These are phyloP conservation scores for Xanthoconium purpureum DNA, from an alignment of 768 basidiomycete species.

Conservation along the genomic window DNA sequence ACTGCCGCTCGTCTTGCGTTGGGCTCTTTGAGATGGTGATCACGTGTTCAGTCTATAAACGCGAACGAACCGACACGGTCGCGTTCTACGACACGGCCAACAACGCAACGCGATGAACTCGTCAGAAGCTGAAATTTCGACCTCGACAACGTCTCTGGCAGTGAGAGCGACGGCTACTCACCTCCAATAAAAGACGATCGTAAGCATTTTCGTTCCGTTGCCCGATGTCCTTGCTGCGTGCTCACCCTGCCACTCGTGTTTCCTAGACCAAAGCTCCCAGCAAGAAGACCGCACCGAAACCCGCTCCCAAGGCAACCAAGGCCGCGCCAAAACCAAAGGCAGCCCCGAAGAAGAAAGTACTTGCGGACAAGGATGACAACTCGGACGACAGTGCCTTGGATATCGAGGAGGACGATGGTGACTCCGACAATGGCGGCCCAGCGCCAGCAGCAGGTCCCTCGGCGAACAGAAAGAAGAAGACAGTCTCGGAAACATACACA, in stretches of 20 bases:
- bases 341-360: conserved; percentile 64
- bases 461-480: conserved; percentile 67
- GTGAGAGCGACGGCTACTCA: conserved; percentile 66
- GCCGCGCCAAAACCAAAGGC: conserved; percentile 49
- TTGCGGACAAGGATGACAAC: conserved; percentile 65
- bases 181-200: conserved; percentile 59
- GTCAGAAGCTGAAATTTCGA: conserved; percentile 67
- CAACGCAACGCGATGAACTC: conserved; percentile 55
- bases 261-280: conserved; percentile 33
- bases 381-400: conserved; percentile 47
- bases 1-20: no score
- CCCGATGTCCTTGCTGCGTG: conserved; percentile 1
- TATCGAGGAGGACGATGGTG: conserved; percentile 36
- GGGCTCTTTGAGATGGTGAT: background rate
- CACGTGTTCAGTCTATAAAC: conserved; percentile 17
- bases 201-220: conserved; percentile 2
- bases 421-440: conserved; percentile 40
- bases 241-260: conserved; percentile 21
- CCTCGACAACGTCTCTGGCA: conserved; percentile 52
- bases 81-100: conserved; percentile 3
- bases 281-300: conserved; percentile 42
- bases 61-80: conserved; percentile 8
- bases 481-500: conserved; percentile 85
- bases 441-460: conserved; percentile 24
- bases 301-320: conserved; percentile 41